Evolutionary conservation across 2,329 filamentous ascomycete species (phyloP).

Genomic region (Pseudogymnoascus sp.): DNA sequence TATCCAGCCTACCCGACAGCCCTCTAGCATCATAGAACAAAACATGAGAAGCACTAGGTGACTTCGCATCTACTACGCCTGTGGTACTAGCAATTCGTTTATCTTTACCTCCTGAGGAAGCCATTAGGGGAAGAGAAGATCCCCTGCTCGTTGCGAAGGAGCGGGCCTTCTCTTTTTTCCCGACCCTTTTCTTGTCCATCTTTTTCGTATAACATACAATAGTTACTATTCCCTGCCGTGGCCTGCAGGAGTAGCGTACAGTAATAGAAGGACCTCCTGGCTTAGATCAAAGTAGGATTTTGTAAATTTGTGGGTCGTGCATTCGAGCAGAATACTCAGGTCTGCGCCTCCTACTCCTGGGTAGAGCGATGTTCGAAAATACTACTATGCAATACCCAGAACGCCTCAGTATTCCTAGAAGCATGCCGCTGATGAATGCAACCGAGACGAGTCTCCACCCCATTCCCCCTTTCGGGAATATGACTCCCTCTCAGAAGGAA

Average conservation of each 20-base stretch:
- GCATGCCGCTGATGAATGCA: background rate
- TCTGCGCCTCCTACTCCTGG: background rate
- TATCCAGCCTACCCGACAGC: background rate
- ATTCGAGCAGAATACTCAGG: background rate
- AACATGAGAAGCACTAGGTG: background rate
- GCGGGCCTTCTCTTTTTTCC: background rate
- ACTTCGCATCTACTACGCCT: background rate
- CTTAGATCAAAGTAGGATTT: background rate
- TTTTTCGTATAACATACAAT: background rate
- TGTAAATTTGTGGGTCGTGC: constrained; percentile 4
- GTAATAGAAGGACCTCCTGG: background rate
- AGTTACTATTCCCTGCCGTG: background rate
- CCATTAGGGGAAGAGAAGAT: background rate
- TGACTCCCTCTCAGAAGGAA: background rate
- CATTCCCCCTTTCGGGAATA: background rate
- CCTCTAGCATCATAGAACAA: background rate
- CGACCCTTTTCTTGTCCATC: background rate
- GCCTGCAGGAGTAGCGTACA: background rate
- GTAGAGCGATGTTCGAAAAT: background rate
- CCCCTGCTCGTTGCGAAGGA: background rate
- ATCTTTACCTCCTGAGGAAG: background rate
- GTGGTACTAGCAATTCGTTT: background rate
- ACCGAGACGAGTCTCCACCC: background rate
- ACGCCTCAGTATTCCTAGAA: background rate
- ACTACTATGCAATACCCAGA: background rate